Base-by-base conservation (phyloP, 2,329 filamentous ascomycete genomes). In the Paramyrothecium roridum region DNA sequence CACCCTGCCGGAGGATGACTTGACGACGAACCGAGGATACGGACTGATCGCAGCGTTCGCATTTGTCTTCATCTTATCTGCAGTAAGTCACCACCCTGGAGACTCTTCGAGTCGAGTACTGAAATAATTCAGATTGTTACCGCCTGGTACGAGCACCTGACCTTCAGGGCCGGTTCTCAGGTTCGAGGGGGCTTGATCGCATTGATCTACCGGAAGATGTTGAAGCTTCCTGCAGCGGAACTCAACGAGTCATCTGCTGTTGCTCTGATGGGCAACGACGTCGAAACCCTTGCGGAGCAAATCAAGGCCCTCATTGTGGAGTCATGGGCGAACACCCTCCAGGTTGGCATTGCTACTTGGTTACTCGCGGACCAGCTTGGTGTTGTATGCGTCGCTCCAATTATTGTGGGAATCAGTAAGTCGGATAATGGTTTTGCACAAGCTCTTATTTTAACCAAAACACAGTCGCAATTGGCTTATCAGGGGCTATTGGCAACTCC, bases 81-180 rank as follows among this genome's bases (percentile, higher is more conserved):
- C 69, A 40, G 69, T 70, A 54, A 56, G 62, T 60, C n/a, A 45
- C 16, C 12, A 7, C 7, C 37, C 12, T 13, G 12, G 16, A 13
- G 13, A 13, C 16, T 7, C 37, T 13, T 43, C n/a, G 37, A 6
- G 13, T 16, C 19, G 17, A 22, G 46, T n/a, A 20, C 8, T 33
- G 26, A 30, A 30, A 30, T 50, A 45, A 33, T 20, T 16, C n/a
- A 67, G 64, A 57, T 67, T 8, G 55, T 63, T 8, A 71, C 64
- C 12, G 68, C 67, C 1, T 71, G 70, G 62, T 70, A 69, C 48
- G 67, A 71, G 34, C 67, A 72, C 23, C 54, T 69, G 8, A 64
- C 64, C 2, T 71, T 66, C 30, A 60, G 69, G 4, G 66, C 61
- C 2, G 61, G 61, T 2, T 63, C 66, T 10, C 68, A 69, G 63